Base-by-base conservation (phyloP, 805 yeast genomes). In the Kodamaea restingae region DNA sequence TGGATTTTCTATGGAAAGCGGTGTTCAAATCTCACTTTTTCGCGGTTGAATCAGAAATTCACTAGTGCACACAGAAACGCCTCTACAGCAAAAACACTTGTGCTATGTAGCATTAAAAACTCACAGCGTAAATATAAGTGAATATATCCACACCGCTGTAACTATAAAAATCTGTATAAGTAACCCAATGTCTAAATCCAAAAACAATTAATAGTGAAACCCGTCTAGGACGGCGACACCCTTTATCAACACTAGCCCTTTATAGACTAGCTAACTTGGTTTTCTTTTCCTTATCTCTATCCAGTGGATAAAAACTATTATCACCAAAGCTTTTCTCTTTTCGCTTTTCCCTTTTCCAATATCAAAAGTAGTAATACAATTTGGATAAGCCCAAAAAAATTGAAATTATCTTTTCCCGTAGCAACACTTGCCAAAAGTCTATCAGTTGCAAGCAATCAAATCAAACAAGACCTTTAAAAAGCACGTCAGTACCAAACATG, bases 111-210 rank as follows among this genome's bases (percentile, higher is more conserved):
- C 36, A 33, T 21, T 21, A 22, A 21, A 18, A 14, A 21, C n/a
- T 21, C 36, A 33, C 3, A 11, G 18, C 15, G 35, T 32, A 24
- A 25, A 31, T 37, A 37, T 37, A 37, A 37, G 17, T 35, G 6
- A 37, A 37, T 37, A 37, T 31, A 37, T 37, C 29, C 40, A 28
- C 33, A 14, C 18, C 27, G 7, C 32, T 31, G 25, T 8, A 18
- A 25, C 25, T 6, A 30, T 9, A 21, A 38, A 54, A 52, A 50
- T 47, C 52, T 57, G 56, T 54, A 51, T 54, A 51, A 50, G 38
- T 32, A 48, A 54, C 66, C 64, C 66, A 63, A 65, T 63, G 71
- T 65, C 71, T 65, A 64, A 64, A 63, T 60, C 68, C 64, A 43
- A 44, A 37, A 53, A 47, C 49, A 45, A 49, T 30, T 39, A 47